Conservation (phyloP, 495 filamentous ascomycete species). For the Evansstolkia leycettana region DNA sequence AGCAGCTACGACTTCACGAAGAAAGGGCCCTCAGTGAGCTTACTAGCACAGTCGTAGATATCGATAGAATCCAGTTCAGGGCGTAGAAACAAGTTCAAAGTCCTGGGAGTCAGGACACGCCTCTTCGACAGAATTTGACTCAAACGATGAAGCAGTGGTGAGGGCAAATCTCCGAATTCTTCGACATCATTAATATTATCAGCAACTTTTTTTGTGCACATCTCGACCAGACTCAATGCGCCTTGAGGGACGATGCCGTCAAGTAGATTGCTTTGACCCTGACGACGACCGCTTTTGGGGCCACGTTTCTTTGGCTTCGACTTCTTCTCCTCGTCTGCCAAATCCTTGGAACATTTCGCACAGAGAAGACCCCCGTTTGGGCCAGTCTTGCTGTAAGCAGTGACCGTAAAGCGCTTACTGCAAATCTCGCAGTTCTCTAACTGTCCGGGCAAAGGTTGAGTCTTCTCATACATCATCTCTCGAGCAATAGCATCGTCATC, state of each 20-base stretch:
- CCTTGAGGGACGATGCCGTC: constrained; percentile 61
- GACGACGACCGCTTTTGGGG: constrained; percentile 42
- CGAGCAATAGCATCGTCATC: constrained; percentile 36
- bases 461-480: constrained; percentile 48
- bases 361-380: constrained; percentile 78
- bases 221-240: constrained; percentile 58
- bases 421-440: constrained; percentile 80
- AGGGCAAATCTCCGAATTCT: constrained; percentile 69
- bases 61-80: constrained; percentile 50
- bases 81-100: constrained; percentile 66
- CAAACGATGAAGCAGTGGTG: constrained; percentile 54
- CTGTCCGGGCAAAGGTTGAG: constrained; percentile 67
- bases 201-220: constrained; percentile 77
- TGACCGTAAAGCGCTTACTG: constrained; percentile 84
- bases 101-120: constrained; percentile 56
- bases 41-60: constrained; percentile 70
- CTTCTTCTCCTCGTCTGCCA: constrained; percentile 51
- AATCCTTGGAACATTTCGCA: constrained; percentile 68
- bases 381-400: constrained; percentile 73
- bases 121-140: constrained; percentile 72
- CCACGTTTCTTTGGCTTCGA: constrained; percentile 47
- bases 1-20: constrained; percentile 2
- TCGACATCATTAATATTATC: constrained; percentile 73
- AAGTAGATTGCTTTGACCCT: constrained; percentile 64
- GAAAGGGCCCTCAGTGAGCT: constrained; percentile 8